These are phyloP conservation scores for Hirschioporus abietinus DNA, from an alignment of 768 basidiomycete genomes.

Conservation along the genomic window DNA sequence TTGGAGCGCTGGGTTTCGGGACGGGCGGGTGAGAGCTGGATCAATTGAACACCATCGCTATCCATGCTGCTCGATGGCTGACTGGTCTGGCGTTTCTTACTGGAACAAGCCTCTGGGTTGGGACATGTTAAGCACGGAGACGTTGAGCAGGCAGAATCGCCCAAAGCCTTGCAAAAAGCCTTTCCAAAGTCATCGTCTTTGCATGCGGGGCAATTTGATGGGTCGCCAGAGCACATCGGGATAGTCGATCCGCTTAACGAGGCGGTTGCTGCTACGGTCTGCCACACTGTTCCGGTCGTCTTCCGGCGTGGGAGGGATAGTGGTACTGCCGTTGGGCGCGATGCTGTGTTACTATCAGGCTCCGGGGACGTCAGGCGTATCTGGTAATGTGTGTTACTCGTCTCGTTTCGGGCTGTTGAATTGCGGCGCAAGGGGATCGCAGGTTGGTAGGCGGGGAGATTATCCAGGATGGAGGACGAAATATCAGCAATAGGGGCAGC, in stretches of 20 bases:
- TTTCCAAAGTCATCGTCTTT: slow-evolving; percentile 82
- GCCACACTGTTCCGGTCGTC: neutral
- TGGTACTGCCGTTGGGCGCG: neutral
- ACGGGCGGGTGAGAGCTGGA: slow-evolving; percentile 5
- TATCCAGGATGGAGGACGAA: slow-evolving; percentile 60
- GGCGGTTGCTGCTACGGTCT: slow-evolving; percentile 22
- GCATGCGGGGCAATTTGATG: slow-evolving; percentile 80
- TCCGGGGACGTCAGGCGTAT: slow-evolving; percentile 1
- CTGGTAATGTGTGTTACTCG: slow-evolving; percentile 5
- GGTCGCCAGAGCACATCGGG: slow-evolving; percentile 71
- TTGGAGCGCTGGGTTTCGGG: neutral
- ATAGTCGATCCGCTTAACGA: slow-evolving; percentile 13
- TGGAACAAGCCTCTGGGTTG: slow-evolving; percentile 16
- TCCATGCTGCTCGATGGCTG: slow-evolving; percentile 12
- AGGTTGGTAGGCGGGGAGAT: slow-evolving; percentile 74
- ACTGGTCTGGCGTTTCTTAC: slow-evolving; percentile 1
- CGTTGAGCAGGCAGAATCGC: slow-evolving; percentile 49
- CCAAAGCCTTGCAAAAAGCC: slow-evolving; percentile 79
- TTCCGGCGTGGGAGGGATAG: neutral
- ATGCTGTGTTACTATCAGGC: slow-evolving; percentile 2
- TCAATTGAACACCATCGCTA: neutral
- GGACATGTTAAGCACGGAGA: slow-evolving; percentile 56
- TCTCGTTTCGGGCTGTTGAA: slow-evolving; percentile 17
- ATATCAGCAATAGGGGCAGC: slow-evolving; percentile 8
- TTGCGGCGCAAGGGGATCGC: slow-evolving; percentile 75